Evolutionary conservation across 352 stramenopile species (phyloP).

Genomic region (Phytophthora podocarpi): DNA sequence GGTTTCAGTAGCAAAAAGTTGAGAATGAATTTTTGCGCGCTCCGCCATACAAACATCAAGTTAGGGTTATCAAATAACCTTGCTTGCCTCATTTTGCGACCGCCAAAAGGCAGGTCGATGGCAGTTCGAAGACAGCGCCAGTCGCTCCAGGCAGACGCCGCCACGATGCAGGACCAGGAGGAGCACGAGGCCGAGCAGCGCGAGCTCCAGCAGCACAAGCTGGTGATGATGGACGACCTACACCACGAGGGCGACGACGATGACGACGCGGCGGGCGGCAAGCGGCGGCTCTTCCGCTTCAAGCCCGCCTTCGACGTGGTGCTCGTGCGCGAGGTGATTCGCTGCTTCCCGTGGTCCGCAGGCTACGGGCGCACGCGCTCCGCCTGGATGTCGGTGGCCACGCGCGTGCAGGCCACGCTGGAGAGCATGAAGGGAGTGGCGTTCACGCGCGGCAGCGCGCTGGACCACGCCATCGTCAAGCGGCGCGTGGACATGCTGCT

Average conservation of each 20-base stretch:
- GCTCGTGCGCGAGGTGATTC: constrained; percentile 47
- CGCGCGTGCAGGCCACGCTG: constrained; percentile 32
- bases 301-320: constrained; percentile 43
- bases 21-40: constrained; percentile 24
- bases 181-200: constrained; percentile 14
- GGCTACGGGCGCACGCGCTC: constrained; percentile 48
- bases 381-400: constrained; percentile 42
- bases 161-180: constrained; percentile 24
- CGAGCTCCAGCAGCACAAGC: constrained; percentile 20
- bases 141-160: constrained; percentile 22
- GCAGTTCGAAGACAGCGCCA: constrained; percentile 26
- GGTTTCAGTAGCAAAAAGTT: constrained; percentile 22
- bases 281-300: constrained; percentile 48
- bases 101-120: background rate
- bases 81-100: background rate
- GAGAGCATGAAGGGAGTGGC: constrained; percentile 28
- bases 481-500: constrained; percentile 47
- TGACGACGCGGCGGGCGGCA: constrained; percentile 23
- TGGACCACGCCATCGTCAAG: constrained; percentile 49
- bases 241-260: constrained; percentile 21
- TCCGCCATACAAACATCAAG: constrained; percentile 8
- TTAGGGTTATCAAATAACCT: background rate
- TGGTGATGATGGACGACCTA: constrained; percentile 37
- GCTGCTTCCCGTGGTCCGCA: constrained; percentile 45
- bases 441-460: constrained; percentile 24